Percentiles rank a stretch among this genome's conserved stretches.
Conservation (phyloP, 2,329 filamentous ascomycete genomes). For the Nannizzia gypsea region DNA sequence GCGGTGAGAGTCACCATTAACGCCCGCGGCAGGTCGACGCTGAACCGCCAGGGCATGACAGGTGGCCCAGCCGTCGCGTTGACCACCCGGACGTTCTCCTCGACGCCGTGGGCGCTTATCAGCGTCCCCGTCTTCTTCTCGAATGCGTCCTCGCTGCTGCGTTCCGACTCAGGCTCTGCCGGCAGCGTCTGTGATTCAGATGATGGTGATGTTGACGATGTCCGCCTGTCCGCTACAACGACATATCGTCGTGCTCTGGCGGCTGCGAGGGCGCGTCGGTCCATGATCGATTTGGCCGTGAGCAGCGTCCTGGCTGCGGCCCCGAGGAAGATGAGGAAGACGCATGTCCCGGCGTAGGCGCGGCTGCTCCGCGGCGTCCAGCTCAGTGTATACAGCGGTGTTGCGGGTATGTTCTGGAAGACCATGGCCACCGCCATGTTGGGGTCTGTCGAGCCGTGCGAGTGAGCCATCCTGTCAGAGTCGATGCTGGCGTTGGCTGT, state of each 20-base stretch:
- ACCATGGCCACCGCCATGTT: slow-evolving; percentile 26
- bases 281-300: slow-evolving; percentile 51
- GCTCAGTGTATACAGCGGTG: slow-evolving; percentile 51
- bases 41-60: slow-evolving; percentile 64
- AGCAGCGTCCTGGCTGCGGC: slow-evolving; percentile 58
- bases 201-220: slow-evolving; percentile 15
- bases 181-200: too few relatives aligned
- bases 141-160: slow-evolving; percentile 39
- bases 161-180: slow-evolving; percentile 39
- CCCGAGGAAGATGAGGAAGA: slow-evolving; percentile 73
- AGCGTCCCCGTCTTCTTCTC: slow-evolving; percentile 55
- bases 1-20: slow-evolving; percentile 57
- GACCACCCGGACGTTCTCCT: slow-evolving; percentile 69
- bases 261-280: slow-evolving; percentile 55
- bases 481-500: background rate
- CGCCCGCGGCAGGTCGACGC: slow-evolving; percentile 64
- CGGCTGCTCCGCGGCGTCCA: slow-evolving; percentile 65
- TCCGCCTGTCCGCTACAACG: slow-evolving; percentile 53
- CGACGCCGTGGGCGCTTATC: slow-evolving; percentile 60
- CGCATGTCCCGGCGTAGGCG: slow-evolving; percentile 76
- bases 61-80: slow-evolving; percentile 41
- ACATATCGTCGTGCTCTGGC: slow-evolving; percentile 68
- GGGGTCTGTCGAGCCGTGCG: background rate
- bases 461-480: background rate
- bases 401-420: slow-evolving; percentile 42